phyloP scores from a whole-genome alignment of 495 filamentous ascomycete genomes.

The Lasiosphaeriaceae sp. region DNA sequence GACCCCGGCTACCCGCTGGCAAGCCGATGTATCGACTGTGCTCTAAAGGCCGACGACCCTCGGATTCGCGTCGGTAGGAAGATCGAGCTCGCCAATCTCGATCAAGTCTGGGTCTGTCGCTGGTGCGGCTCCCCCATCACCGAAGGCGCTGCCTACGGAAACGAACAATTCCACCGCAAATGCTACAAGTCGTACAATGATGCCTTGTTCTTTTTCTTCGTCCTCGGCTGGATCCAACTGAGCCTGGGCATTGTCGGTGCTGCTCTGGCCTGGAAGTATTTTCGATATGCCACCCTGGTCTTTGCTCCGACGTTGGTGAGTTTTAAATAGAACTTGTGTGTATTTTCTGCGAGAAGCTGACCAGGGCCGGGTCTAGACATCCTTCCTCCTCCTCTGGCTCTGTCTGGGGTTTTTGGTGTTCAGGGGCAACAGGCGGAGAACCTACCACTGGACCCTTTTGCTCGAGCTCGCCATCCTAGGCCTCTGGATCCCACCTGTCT shows the following conservation, averaged over 20 bases:
- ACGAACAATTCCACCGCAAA: slow-evolving; percentile 24
- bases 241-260: slow-evolving; percentile 20
- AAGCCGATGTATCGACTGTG: slow-evolving; percentile 23
- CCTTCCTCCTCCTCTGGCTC: slow-evolving; percentile 28
- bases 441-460: slow-evolving; percentile 16
- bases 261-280: slow-evolving; percentile 24
- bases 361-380: slow-evolving; percentile 8
- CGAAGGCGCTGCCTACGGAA: slow-evolving; percentile 7
- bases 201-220: slow-evolving; percentile 19
- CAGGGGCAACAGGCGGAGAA: slow-evolving; percentile 12
- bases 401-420: slow-evolving; percentile 18
- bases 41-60: slow-evolving; percentile 16
- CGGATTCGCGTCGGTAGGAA: slow-evolving; percentile 18
- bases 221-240: slow-evolving; percentile 27
- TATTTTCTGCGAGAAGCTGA: background rate
- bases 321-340: background rate
- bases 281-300: slow-evolving; percentile 13
- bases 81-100: slow-evolving; percentile 19
- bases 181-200: slow-evolving; percentile 26
- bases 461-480: slow-evolving; percentile 28
- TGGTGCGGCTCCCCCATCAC: slow-evolving; percentile 27
- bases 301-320: slow-evolving; percentile 29
- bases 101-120: slow-evolving; percentile 23
- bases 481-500: slow-evolving; percentile 29
- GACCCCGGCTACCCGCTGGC: slow-evolving; percentile 25